Evolutionary conservation across 306 rosid genomes (phyloP), one percentile per base, ranked within the genome.

Genomic region (Lablab purpureus): DNA sequence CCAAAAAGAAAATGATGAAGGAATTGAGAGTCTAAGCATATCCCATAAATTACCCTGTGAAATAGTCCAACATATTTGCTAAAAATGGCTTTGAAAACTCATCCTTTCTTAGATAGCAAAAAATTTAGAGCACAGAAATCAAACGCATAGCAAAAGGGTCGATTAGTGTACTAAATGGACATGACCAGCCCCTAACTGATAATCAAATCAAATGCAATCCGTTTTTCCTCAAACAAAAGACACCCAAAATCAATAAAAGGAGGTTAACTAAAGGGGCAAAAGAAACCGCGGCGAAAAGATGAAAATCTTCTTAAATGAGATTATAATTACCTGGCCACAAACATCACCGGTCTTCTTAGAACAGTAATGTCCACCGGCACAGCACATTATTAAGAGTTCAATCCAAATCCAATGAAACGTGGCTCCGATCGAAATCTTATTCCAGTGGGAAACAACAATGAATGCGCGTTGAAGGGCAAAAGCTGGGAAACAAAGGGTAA

Each of bases 361-460:
- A 64, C 96, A 90, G 81, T 89, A 87, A 70, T 88, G 90, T 18
- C 91, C 90, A 37, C 91, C 96, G 84, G 84, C 88, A 87, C 92
- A 90, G 92, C 91, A 89, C 96, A 93, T 93, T 84, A 19, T 77
- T 3, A 14, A 7, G 15, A 9, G 10, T 37, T 40, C 14, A 34
- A 19, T 10, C 19, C 7, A n/a, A 41, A 22, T 59, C 51, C 52
- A 25, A 50, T 10, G 65, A 60, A 60, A 60, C 4, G 21, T 14
- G 67, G 43, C 68, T 30, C 68, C 68, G 66, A 71, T 79, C 45
- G 21, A 47, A 49, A 55, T 7, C 22, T 5, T 43, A 43, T 11
- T 43, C 46, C 49, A 10, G 52, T 43, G 6, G 13, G 14, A 78
- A 78, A 45, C 46, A 56, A 28, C 0, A 10, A 63, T 7, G 28